phyloP scores from a whole-genome alignment of 2,329 filamentous ascomycete species.

The Alternaria ventricosa region DNA sequence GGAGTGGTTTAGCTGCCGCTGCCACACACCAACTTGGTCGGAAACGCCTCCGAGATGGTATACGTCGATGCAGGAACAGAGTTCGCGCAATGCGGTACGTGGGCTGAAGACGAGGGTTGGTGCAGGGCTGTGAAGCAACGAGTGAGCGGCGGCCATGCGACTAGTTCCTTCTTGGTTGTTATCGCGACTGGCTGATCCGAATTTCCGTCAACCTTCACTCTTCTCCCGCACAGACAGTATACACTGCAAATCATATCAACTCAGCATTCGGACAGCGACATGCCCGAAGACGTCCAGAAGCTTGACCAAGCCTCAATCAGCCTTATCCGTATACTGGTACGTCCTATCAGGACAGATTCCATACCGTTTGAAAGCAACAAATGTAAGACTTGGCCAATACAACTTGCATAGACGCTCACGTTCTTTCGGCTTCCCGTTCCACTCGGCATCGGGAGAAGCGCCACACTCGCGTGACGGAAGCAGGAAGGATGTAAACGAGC shows the following conservation, averaged over 20 bases:
- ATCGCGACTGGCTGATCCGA: conserved; percentile 15
- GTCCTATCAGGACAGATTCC: background rate
- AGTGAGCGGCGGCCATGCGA: background rate
- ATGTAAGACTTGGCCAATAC: conserved; percentile 25
- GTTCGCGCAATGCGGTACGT: conserved; percentile 9
- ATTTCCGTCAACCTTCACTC: conserved; percentile 14
- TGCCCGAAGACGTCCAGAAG: background rate
- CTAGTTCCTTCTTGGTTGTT: background rate
- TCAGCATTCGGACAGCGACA: conserved; percentile 27
- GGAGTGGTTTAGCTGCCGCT: conserved; percentile 31
- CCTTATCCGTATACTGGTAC: background rate
- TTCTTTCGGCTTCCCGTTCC: conserved; percentile 11
- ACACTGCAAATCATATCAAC: conserved; percentile 18
- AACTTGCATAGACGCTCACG: conserved; percentile 17
- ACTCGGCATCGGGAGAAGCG: conserved; percentile 29
- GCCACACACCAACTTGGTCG: conserved; percentile 24
- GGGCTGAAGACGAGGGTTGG: background rate
- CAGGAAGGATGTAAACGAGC: conserved; percentile 27
- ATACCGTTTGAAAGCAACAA: conserved; percentile 1
- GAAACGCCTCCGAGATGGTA: conserved; percentile 18
- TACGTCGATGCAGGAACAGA: conserved; percentile 22
- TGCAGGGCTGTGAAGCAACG: background rate
- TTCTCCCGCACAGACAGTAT: conserved; percentile 14
- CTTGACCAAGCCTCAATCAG: conserved; percentile 5
- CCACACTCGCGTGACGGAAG: conserved; percentile 29